phyloP scores from a whole-genome alignment of 305 asterid genomes.

The Plantago lanceolata region DNA sequence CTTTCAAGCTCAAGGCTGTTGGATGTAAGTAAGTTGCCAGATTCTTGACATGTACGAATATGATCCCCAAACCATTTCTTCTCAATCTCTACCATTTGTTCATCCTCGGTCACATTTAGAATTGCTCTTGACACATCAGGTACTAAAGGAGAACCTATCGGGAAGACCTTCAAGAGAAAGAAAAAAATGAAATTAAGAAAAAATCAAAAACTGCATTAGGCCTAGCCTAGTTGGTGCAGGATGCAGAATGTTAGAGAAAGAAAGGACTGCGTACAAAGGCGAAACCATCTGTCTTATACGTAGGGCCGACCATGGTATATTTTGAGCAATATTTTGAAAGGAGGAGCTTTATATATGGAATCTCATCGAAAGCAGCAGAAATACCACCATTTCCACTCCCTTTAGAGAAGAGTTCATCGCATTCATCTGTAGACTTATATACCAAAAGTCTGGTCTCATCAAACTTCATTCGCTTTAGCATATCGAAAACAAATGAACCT shows the following conservation, averaged over 20 bases:
- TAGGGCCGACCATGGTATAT: conserved; percentile 40
- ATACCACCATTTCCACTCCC: conserved; percentile 48
- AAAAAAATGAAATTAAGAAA: conserved; percentile 1
- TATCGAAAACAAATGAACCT: conserved; percentile 36
- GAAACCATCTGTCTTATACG: conserved; percentile 43
- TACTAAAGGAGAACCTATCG: conserved; percentile 47
- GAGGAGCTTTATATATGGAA: conserved; percentile 38
- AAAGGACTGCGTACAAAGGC: conserved; percentile 32
- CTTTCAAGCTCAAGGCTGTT: conserved; percentile 39
- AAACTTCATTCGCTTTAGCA: conserved; percentile 34
- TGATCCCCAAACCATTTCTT: conserved; percentile 32
- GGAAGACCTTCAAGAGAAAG: conserved; percentile 37
- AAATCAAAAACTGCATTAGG: neutral
- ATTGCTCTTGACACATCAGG: conserved; percentile 42
- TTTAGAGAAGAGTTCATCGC: conserved; percentile 34
- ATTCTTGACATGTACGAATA: conserved; percentile 26
- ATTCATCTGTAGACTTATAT: conserved; percentile 35
- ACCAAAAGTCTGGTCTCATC: conserved; percentile 33
- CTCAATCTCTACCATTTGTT: conserved; percentile 36
- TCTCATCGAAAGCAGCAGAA: conserved; percentile 55
- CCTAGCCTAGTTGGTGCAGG: neutral
- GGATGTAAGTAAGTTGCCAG: conserved; percentile 21
- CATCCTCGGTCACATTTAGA: conserved; percentile 38
- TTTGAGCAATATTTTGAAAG: conserved; percentile 36
- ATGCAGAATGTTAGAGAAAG: neutral